These are phyloP conservation scores for Heritiera fomes DNA, from an alignment of 345 rosid species.

Conservation along the genomic window DNA sequence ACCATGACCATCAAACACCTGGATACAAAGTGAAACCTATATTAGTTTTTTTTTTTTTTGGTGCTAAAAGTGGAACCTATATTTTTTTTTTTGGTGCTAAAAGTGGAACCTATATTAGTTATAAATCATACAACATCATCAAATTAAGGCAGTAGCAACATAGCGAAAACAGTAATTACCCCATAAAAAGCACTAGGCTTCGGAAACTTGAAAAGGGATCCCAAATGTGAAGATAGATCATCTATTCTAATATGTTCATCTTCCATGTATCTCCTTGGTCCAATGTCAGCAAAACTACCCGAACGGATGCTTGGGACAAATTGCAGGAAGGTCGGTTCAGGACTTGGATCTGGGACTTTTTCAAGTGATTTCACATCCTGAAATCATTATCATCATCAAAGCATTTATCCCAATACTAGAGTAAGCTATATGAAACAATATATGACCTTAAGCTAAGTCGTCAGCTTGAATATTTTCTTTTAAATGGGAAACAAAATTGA, in stretches of 20 bases:
- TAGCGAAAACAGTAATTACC: conserved; percentile 39
- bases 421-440: too few species aligned
- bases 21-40: not conserved
- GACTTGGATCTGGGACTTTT: conserved; percentile 29
- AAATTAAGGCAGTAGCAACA: conserved; percentile 11
- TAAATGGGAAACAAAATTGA: not conserved
- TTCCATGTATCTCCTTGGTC: conserved; percentile 64
- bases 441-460: too few species aligned
- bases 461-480: too few species aligned
- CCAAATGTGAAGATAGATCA: conserved; percentile 50
- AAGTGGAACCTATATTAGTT: conserved; percentile 22
- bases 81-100: too few species aligned
- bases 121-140: conserved; percentile 16
- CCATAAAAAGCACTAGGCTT: conserved; percentile 65
- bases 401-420: too few species aligned
- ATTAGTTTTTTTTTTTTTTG: too few species aligned
- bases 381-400: too few species aligned
- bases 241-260: conserved; percentile 65
- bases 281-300: conserved; percentile 62
- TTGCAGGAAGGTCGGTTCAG: conserved; percentile 35
- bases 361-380: conserved; percentile 44
- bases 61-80: too few species aligned
- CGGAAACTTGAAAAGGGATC: conserved; percentile 50
- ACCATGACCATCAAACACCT: conserved; percentile 95
- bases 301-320: conserved; percentile 62